Conservation (phyloP, 345 rosid genomes). For the Arabis alpina region DNA sequence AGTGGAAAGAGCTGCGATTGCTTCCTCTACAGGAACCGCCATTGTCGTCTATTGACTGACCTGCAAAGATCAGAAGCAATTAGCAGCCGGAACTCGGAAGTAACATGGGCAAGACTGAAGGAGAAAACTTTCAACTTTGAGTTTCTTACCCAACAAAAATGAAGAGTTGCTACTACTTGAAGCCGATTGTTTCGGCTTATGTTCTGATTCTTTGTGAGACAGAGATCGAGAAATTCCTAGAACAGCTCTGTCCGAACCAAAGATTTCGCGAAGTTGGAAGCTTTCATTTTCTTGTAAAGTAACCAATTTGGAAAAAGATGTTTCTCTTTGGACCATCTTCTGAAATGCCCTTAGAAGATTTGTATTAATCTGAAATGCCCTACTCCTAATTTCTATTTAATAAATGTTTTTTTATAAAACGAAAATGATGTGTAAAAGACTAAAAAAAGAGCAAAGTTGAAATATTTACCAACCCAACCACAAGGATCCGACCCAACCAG, state of each 20-base stretch:
- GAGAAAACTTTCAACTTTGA: constrained; percentile 22
- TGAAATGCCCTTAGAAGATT: too few relatives aligned
- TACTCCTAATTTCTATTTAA: too few relatives aligned
- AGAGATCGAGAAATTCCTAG: constrained; percentile 14
- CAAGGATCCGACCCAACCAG: too few relatives aligned
- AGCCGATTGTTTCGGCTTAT: constrained; percentile 24
- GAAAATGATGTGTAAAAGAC: too few relatives aligned
- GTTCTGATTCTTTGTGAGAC: constrained; percentile 9
- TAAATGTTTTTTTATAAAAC: too few relatives aligned
- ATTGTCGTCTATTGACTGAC: constrained; percentile 23
- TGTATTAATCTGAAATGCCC: too few relatives aligned
- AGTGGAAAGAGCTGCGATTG: constrained; percentile 93
- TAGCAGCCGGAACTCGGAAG: not conserved
- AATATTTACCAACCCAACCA: too few relatives aligned
- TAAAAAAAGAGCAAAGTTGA: too few relatives aligned
- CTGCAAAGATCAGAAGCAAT: constrained; percentile 16
- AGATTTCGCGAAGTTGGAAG: constrained; percentile 1
- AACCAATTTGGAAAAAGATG: not conserved
- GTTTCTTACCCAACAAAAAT: constrained; percentile 29
- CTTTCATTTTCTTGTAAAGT: not conserved
- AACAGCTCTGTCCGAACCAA: constrained; percentile 11
- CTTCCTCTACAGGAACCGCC: constrained; percentile 99
- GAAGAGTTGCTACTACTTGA: constrained; percentile 26
- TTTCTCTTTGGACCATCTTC: too few relatives aligned
- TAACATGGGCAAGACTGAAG: constrained; percentile 28